phyloP scores from a whole-genome alignment of 177 flowering plant species.

The Vitis hybrid region DNA sequence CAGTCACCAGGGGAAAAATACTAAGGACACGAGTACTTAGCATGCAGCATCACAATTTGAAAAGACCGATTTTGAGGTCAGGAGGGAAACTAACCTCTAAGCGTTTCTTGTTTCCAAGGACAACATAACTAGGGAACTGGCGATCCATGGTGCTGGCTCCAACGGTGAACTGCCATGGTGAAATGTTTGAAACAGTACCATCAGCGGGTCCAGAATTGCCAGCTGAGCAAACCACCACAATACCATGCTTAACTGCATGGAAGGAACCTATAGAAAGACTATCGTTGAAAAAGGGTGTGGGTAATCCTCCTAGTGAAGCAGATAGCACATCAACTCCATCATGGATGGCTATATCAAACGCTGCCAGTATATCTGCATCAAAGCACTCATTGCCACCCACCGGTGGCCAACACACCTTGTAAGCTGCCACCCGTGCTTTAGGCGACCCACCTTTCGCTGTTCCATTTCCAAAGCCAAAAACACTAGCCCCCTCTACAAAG shows the following conservation, averaged over 20 bases:
- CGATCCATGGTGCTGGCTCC: conserved; percentile 63
- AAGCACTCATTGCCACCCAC: conserved; percentile 26
- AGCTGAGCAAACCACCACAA: conserved; percentile 41
- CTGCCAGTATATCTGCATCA: conserved; percentile 34
- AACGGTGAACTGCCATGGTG: conserved; percentile 44
- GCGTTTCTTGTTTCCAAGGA: conserved; percentile 22
- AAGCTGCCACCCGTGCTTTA: conserved; percentile 31
- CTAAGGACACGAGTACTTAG: too few relatives aligned
- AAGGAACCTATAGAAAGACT: conserved; percentile 36
- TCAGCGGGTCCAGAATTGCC: conserved; percentile 40
- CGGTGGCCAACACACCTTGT: conserved; percentile 42
- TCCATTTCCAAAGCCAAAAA: conserved; percentile 28
- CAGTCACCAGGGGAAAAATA: too few relatives aligned
- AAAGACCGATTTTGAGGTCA: neutral
- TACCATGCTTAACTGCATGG: conserved; percentile 33
- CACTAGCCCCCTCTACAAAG: conserved; percentile 25
- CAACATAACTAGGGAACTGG: conserved; percentile 32
- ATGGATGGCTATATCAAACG: conserved; percentile 34
- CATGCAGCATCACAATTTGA: neutral
- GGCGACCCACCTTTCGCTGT: conserved; percentile 44
- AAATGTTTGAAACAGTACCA: conserved; percentile 26
- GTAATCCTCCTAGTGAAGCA: conserved; percentile 26
- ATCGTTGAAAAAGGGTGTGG: conserved; percentile 27
- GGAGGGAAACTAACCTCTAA: conserved; percentile 23
- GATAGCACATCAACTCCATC: conserved; percentile 43